Evolutionary conservation across 148 eudicot genomes (phyloP).

Genomic region (Nyssa sinensis): DNA sequence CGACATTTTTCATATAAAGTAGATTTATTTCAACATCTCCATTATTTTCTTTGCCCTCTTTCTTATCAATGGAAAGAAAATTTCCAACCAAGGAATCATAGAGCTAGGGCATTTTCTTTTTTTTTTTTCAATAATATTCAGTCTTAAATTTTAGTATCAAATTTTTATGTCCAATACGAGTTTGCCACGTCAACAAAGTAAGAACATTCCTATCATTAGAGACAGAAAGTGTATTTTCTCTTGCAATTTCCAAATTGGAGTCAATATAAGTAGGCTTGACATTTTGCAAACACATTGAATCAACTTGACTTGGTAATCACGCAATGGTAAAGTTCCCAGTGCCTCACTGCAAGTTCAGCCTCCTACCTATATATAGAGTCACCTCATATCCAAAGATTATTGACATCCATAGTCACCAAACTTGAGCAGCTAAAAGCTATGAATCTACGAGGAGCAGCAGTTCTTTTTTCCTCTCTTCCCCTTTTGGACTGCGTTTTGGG

Average conservation of each 20-base stretch:
- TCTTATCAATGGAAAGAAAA: too few relatives aligned
- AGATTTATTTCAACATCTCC: too few relatives aligned
- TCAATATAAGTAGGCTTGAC: neutral
- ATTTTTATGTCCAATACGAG: too few relatives aligned
- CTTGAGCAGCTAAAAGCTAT: slow-evolving; percentile 16
- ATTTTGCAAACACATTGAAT: neutral
- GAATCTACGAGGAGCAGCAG: slow-evolving; percentile 6
- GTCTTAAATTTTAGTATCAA: too few relatives aligned
- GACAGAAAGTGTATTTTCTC: neutral
- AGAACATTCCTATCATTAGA: neutral
- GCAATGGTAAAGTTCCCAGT: neutral
- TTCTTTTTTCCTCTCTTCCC: neutral
- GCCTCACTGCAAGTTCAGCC: neutral
- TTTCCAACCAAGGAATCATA: too few relatives aligned
- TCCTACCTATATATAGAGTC: neutral
- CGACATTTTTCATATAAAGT: too few relatives aligned
- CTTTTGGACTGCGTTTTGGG: neutral
- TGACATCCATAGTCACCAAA: neutral
- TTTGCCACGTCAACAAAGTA: neutral
- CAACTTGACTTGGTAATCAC: neutral
- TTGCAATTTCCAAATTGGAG: neutral
- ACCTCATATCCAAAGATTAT: neutral
- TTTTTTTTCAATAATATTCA: too few relatives aligned
- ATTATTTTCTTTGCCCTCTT: too few relatives aligned
- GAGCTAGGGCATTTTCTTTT: too few relatives aligned